A percentile compares a stretch with the other conserved stretches of the same genome.
phyloP scores from a whole-genome alignment of 495 filamentous ascomycete genomes.

The Penicillium cataractarum region DNA sequence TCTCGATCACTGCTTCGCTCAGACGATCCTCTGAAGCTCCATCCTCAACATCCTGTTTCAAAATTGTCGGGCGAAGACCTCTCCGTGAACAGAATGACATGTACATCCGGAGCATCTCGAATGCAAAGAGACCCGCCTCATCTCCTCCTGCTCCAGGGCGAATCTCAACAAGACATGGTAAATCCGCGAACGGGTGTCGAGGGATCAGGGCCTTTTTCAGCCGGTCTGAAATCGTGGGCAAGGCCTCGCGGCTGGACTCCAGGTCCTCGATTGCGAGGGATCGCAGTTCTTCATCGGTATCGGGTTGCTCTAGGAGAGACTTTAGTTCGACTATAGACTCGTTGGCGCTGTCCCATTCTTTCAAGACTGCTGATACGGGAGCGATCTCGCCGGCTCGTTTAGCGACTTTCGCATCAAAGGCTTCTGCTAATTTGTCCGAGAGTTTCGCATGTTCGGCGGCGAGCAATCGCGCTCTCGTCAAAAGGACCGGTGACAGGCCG shows the following conservation, averaged over 20 bases:
- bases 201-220: conserved; percentile 80
- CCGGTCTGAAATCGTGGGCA: conserved; percentile 61
- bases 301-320: conserved; percentile 59
- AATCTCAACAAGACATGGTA: conserved; percentile 90
- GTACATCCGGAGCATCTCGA: conserved; percentile 89
- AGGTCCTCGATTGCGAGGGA: conserved; percentile 80
- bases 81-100: conserved; percentile 69
- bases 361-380: conserved; percentile 66
- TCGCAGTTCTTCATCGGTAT: conserved; percentile 64
- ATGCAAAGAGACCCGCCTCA: conserved; percentile 88
- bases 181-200: conserved; percentile 87
- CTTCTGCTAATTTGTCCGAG: conserved; percentile 54
- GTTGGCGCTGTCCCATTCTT: conserved; percentile 60
- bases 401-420: conserved; percentile 73
- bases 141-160: conserved; percentile 91
- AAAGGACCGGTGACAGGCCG: conserved; percentile 60
- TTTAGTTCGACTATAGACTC: conserved; percentile 61
- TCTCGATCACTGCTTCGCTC: conserved; percentile 83
- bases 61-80: conserved; percentile 58
- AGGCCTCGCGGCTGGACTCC: conserved; percentile 57
- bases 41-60: conserved; percentile 61
- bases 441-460: conserved; percentile 69
- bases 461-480: conserved; percentile 65
- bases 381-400: conserved; percentile 79
- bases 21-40: conserved; percentile 63